Evolutionary conservation across 805 yeast species (phyloP).

Genomic region (Middelhovenomyces tepae): DNA sequence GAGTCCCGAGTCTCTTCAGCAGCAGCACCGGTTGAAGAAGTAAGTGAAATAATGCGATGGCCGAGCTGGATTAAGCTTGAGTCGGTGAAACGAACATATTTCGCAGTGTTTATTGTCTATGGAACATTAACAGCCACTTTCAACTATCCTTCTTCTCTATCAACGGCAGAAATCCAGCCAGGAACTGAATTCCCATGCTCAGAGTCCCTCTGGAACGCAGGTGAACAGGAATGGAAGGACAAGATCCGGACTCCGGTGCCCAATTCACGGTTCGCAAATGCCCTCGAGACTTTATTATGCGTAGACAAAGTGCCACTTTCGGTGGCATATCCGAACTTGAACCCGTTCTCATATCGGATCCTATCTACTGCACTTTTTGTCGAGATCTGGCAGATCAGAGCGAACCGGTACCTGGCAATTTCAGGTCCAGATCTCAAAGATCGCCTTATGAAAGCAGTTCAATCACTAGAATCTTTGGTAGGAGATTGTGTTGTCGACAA

Average conservation of each 20-base stretch:
- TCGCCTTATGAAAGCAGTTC: too few species aligned
- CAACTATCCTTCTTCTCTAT: conserved; percentile 21
- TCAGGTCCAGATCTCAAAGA: too few species aligned
- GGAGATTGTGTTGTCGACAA: conserved; percentile 9
- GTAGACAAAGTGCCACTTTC: conserved; percentile 4
- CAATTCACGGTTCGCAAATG: conserved; percentile 17
- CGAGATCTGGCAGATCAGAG: conserved; percentile 13
- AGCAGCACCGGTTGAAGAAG: not conserved
- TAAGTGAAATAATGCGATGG: conserved; percentile 12
- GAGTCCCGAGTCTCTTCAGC: conserved; percentile 4
- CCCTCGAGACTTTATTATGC: conserved; percentile 13
- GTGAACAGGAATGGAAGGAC: conserved; percentile 19
- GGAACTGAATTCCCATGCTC: conserved; percentile 28
- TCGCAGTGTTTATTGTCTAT: conserved; percentile 22
- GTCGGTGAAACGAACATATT: conserved; percentile 23
- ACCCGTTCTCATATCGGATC: conserved; percentile 18
- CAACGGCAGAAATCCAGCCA: conserved; percentile 15
- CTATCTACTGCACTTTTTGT: conserved; percentile 20
- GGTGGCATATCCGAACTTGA: conserved; percentile 7
- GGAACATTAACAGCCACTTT: conserved; percentile 22
- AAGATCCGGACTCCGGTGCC: conserved; percentile 7
- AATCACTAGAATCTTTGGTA: conserved; percentile 5
- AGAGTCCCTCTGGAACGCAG: conserved; percentile 25
- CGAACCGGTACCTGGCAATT: not conserved
- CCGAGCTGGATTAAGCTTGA: conserved; percentile 25